These are phyloP conservation scores for Stevia rebaudiana DNA, from an alignment of 140 eudicot genomes.

Conservation along the genomic window DNA sequence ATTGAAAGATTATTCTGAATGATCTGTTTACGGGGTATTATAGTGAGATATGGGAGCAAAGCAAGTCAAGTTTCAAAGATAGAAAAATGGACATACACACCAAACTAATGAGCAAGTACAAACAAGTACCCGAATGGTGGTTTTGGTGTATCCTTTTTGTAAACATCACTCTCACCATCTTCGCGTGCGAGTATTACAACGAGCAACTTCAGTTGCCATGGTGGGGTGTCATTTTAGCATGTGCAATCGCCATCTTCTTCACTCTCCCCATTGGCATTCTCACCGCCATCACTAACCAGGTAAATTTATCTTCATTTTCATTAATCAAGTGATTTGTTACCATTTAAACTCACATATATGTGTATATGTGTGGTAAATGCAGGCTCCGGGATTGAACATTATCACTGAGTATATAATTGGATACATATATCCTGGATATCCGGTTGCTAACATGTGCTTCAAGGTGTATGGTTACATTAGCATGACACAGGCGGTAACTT, in stretches of 20 bases:
- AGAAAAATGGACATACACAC: conserved; percentile 89
- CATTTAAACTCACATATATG: background rate
- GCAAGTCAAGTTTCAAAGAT: conserved; percentile 78
- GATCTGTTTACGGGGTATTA: background rate
- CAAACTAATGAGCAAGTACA: conserved; percentile 76
- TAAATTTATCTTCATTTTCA: conserved; percentile 20
- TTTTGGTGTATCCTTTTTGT: conserved; percentile 82
- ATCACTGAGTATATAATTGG: conserved; percentile 94
- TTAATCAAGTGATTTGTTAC: background rate
- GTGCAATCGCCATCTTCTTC: conserved; percentile 77
- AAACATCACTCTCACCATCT: conserved; percentile 63
- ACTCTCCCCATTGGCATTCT: conserved; percentile 95
- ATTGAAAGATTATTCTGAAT: background rate
- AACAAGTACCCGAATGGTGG: conserved; percentile 99
- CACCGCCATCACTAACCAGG: conserved; percentile 98
- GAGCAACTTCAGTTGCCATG: conserved; percentile 97
- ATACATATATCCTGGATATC: conserved; percentile 91
- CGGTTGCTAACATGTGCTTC: conserved; percentile 96
- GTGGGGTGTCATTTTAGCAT: conserved; percentile 98
- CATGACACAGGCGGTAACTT: conserved; percentile 86
- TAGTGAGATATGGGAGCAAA: conserved; percentile 96
- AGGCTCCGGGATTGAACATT: conserved; percentile 82
- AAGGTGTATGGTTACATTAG: conserved; percentile 96
- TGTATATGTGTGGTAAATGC: conserved; percentile 3
- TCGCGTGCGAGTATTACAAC: conserved; percentile 85